phyloP scores from a whole-genome alignment of 2,329 filamentous ascomycete genomes.

The Cryphonectria naterciae region DNA sequence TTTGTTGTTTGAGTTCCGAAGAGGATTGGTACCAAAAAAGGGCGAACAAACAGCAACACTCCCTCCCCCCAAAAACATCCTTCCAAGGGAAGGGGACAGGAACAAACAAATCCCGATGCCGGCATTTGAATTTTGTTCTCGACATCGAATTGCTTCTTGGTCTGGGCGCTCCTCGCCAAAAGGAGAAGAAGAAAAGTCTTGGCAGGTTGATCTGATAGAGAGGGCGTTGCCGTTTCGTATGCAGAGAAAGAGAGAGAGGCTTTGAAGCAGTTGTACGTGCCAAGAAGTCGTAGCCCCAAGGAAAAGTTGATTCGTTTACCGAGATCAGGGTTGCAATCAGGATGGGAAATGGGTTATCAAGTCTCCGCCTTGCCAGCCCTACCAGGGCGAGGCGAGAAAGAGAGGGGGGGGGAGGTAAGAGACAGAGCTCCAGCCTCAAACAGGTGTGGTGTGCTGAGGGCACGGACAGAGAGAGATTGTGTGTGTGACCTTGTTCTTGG shows the following conservation, averaged over 20 bases:
- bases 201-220: background rate
- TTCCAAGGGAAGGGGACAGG: background rate
- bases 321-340: background rate
- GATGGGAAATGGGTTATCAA: background rate
- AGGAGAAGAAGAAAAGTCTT: background rate
- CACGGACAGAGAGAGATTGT: background rate
- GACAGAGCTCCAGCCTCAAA: background rate
- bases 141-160: background rate
- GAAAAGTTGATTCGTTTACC: background rate
- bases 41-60: background rate
- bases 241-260: background rate
- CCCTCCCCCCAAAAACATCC: background rate
- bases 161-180: background rate
- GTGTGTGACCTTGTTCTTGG: background rate
- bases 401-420: background rate
- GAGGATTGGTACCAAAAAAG: background rate
- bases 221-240: background rate
- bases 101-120: background rate
- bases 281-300: background rate
- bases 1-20: background rate
- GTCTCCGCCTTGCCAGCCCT: constrained; percentile 1
- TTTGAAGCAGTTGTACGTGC: background rate
- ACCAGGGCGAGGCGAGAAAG: background rate
- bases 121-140: background rate
- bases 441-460: background rate